These are phyloP conservation scores for Spergularia bocconei DNA, from an alignment of 148 eudicot species.

Conservation along the genomic window DNA sequence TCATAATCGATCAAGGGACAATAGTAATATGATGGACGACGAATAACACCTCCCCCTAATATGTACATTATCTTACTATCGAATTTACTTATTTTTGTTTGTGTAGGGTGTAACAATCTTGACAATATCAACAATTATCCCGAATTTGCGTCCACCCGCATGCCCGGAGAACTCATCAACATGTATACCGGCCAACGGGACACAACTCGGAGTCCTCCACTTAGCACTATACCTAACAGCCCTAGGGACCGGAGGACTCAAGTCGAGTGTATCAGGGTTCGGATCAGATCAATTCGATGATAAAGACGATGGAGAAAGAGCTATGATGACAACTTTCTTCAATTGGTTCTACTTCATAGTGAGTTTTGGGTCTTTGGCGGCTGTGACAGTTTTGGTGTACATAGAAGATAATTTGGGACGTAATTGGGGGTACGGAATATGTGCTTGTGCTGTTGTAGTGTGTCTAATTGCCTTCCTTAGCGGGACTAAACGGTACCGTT, in stretches of 20 bases:
- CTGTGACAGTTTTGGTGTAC: constrained; percentile 77
- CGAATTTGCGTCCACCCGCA: constrained; percentile 62
- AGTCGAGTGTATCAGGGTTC: constrained; percentile 88
- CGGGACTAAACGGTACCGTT: constrained; percentile 58
- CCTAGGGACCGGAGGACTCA: constrained; percentile 85
- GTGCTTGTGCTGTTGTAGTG: constrained; percentile 50
- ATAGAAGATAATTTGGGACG: constrained; percentile 71
- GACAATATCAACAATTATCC: constrained; percentile 62
- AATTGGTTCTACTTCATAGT: constrained; percentile 85
- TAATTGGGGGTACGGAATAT: constrained; percentile 73
- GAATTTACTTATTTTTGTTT: not conserved
- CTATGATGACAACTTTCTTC: constrained; percentile 59
- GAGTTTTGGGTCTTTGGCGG: constrained; percentile 63
- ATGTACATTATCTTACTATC: not conserved
- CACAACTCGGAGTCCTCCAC: constrained; percentile 56
- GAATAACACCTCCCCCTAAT: no score
- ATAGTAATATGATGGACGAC: no score
- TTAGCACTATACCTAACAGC: constrained; percentile 78
- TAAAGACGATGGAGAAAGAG: constrained; percentile 47
- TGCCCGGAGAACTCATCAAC: constrained; percentile 37
- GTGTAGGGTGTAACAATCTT: constrained; percentile 69
- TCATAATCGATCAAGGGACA: no score
- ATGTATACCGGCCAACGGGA: constrained; percentile 49
- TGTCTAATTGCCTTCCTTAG: constrained; percentile 39
- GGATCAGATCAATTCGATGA: constrained; percentile 94